These are phyloP conservation scores for Colletotrichum paranaense DNA, from an alignment of 2,329 filamentous ascomycete species.

Conservation along the genomic window DNA sequence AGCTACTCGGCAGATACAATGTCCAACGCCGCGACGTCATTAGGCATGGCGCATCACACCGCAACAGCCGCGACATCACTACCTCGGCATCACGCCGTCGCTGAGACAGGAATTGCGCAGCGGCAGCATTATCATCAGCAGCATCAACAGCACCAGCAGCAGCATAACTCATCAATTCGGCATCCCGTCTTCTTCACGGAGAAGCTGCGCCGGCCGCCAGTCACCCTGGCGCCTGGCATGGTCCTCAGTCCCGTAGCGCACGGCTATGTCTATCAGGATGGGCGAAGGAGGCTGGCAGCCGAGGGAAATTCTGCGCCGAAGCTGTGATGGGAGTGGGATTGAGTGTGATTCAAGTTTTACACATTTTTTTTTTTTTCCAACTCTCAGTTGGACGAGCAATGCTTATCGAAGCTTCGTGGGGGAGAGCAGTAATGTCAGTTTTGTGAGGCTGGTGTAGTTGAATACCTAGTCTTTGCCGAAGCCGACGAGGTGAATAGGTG, in stretches of 20 bases:
- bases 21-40: too few relatives aligned
- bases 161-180: slow-evolving; percentile 67
- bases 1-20: too few relatives aligned
- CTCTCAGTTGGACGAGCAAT: neutral
- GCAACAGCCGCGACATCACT: neutral
- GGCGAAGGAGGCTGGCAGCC: slow-evolving; percentile 40
- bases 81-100: neutral
- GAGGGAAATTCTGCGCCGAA: slow-evolving; percentile 45
- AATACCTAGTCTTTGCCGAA: too few relatives aligned
- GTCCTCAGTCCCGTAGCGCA: slow-evolving; percentile 63
- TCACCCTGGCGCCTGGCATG: slow-evolving; percentile 41
- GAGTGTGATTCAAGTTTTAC: neutral
- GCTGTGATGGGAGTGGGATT: slow-evolving; percentile 45
- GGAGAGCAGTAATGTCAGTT: neutral
- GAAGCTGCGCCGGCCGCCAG: slow-evolving; percentile 66
- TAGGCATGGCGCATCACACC: slow-evolving; percentile 19
- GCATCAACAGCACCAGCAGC: neutral
- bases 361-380: neutral
- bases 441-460: neutral
- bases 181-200: slow-evolving; percentile 84
- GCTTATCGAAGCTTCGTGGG: neutral
- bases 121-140: neutral
- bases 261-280: slow-evolving; percentile 70
- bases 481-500: too few relatives aligned
- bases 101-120: slow-evolving; percentile 7